Conservation (phyloP, 371 early-diverging fungal species). For the Syncephalastrum contaminatum region DNA sequence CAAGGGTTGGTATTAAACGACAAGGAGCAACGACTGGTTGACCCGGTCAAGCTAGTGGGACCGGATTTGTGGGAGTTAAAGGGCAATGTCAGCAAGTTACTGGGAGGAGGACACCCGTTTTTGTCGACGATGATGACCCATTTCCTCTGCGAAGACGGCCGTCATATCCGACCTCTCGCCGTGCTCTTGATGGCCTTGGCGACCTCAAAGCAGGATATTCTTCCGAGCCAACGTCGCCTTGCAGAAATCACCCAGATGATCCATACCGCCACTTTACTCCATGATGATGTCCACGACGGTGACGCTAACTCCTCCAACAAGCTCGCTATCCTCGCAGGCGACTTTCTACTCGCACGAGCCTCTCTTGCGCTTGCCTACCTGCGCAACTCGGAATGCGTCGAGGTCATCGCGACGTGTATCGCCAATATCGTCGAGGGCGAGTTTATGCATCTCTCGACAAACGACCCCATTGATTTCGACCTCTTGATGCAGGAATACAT, state of each 20-base stretch:
- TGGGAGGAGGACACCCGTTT: conserved; percentile 85
- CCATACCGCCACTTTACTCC: conserved; percentile 91
- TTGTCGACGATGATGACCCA: conserved; percentile 83
- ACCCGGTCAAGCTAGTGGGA: conserved; percentile 67
- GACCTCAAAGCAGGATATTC: conserved; percentile 61
- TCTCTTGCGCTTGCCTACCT: conserved; percentile 87
- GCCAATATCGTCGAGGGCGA: conserved; percentile 94
- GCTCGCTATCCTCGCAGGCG: conserved; percentile 94
- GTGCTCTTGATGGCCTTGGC: conserved; percentile 90
- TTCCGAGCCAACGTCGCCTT: conserved; percentile 86
- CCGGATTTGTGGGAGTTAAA: conserved; percentile 80
- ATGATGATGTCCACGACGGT: conserved; percentile 91
- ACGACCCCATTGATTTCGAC: conserved; percentile 36
- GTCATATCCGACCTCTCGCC: conserved; percentile 89
- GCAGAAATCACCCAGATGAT: conserved; percentile 97
- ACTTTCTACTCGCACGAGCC: conserved; percentile 90
- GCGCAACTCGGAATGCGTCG: conserved; percentile 89
- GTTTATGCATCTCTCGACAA: conserved; percentile 86
- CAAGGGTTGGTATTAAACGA: conserved; percentile 40
- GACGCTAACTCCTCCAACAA: conserved; percentile 74
- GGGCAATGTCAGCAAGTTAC: conserved; percentile 74
- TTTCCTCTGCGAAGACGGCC: conserved; percentile 86
- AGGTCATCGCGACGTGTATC: conserved; percentile 90
- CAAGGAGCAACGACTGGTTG: conserved; percentile 36
- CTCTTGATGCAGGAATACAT: conserved; percentile 71